A percentile compares a stretch with the other conserved stretches of the same genome.
Conservation (phyloP, 2,329 filamentous ascomycete genomes). For the Xylaria sp. region DNA sequence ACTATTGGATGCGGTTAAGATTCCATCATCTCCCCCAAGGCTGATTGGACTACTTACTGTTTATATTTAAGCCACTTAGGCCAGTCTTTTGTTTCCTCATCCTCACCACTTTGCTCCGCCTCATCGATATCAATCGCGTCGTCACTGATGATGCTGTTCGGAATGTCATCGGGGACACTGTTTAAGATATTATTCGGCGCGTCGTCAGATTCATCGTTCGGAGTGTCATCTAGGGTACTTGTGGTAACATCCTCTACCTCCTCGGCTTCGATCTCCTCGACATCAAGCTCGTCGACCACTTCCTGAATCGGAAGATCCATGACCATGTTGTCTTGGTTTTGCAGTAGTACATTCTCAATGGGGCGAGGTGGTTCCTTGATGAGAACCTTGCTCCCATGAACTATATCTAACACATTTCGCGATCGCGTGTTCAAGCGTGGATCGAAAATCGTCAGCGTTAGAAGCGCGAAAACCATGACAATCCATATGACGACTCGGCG, state of each 20-base stretch:
- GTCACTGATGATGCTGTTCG: not conserved
- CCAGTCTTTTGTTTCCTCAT: slow-evolving; percentile 40
- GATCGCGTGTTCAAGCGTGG: slow-evolving; percentile 42
- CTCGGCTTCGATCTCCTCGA: slow-evolving; percentile 15
- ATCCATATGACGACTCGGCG: slow-evolving; percentile 64
- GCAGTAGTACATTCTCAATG: slow-evolving; percentile 34
- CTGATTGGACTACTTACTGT: slow-evolving; percentile 53
- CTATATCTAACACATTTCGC: slow-evolving; percentile 47
- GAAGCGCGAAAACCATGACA: slow-evolving; percentile 55
- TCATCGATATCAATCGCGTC: not conserved
- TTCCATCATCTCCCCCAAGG: not conserved
- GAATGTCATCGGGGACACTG: not conserved
- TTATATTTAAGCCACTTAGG: slow-evolving; percentile 55
- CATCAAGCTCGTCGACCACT: slow-evolving; percentile 16
- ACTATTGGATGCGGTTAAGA: slow-evolving; percentile 57
- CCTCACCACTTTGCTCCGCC: slow-evolving; percentile 11
- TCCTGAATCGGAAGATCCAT: slow-evolving; percentile 29
- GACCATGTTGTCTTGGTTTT: slow-evolving; percentile 37
- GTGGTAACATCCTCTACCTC: slow-evolving; percentile 20
- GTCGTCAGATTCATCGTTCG: not conserved
- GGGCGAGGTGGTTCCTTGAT: slow-evolving; percentile 27
- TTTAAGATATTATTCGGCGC: not conserved
- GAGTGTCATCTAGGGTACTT: not conserved
- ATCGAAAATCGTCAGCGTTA: slow-evolving; percentile 56
- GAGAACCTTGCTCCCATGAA: slow-evolving; percentile 43